These are phyloP conservation scores for Backusella parvicylindrica DNA, from an alignment of 192 early-diverging fungal genomes.

Conservation along the genomic window DNA sequence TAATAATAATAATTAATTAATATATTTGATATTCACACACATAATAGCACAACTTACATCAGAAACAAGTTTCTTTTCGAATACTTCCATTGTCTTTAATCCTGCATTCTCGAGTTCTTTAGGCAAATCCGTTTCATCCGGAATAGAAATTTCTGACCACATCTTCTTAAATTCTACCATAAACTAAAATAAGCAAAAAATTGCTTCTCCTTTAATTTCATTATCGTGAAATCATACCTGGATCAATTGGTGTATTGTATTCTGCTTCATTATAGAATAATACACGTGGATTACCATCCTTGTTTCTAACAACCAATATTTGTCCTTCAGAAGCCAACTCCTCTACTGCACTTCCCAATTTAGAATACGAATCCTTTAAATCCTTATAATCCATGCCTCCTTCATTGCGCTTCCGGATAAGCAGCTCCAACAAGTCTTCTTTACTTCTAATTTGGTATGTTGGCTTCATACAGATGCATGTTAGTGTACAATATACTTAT, in stretches of 20 bases:
- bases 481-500: not conserved
- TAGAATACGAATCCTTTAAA: conserved; percentile 72
- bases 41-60: conserved; percentile 32
- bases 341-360: conserved; percentile 48
- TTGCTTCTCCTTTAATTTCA: too few species aligned
- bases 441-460: conserved; percentile 66
- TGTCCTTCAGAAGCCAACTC: conserved; percentile 51
- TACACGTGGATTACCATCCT: conserved; percentile 59
- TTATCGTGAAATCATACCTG: conserved; percentile 25
- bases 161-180: conserved; percentile 68
- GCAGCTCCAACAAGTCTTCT: conserved; percentile 65
- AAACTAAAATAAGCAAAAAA: conserved; percentile 22
- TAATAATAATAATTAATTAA: too few species aligned
- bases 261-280: conserved; percentile 65
- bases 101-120: conserved; percentile 69
- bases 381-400: conserved; percentile 73
- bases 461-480: conserved; percentile 39
- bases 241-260: conserved; percentile 51
- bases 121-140: conserved; percentile 70
- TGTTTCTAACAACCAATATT: conserved; percentile 63
- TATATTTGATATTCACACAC: not conserved
- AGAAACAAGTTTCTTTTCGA: conserved; percentile 54
- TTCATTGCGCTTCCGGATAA: conserved; percentile 51
- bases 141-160: conserved; percentile 65
- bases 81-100: conserved; percentile 69